Conservation (phyloP, 768 basidiomycete species). For the Termitomyces sp. region DNA sequence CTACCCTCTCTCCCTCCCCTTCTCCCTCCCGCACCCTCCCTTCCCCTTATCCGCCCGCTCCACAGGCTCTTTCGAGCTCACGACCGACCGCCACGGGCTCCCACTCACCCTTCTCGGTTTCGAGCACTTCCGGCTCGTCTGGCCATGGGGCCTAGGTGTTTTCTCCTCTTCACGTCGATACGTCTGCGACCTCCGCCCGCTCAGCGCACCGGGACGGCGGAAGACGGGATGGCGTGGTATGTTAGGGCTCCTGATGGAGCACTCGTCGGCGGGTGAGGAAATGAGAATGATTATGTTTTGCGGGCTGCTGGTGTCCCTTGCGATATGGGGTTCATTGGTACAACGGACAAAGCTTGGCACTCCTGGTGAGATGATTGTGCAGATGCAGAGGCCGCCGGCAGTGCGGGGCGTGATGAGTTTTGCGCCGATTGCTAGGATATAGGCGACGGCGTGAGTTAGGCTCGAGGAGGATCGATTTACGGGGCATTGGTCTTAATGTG, state of each 20-base stretch:
- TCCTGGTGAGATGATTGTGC: background rate
- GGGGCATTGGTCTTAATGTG: background rate
- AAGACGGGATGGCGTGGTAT: slow-evolving; percentile 36
- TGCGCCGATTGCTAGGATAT: background rate
- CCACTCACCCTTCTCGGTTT: slow-evolving; percentile 47
- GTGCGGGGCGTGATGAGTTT: slow-evolving; percentile 5
- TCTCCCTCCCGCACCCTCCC: slow-evolving; percentile 33
- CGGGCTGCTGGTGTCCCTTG: slow-evolving; percentile 40
- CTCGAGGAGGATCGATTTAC: background rate
- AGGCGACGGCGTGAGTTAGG: slow-evolving; percentile 4
- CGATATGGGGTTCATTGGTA: slow-evolving; percentile 41
- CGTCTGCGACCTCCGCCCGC: slow-evolving; percentile 34
- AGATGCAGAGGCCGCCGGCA: background rate
- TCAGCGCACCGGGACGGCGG: slow-evolving; percentile 28
- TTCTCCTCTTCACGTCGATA: slow-evolving; percentile 32
- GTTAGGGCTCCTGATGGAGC: slow-evolving; percentile 45
- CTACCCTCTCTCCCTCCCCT: slow-evolving; percentile 45
- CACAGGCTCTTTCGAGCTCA: slow-evolving; percentile 52
- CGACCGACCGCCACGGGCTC: slow-evolving; percentile 59
- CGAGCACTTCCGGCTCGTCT: slow-evolving; percentile 41
- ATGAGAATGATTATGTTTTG: slow-evolving; percentile 55
- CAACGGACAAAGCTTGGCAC: slow-evolving; percentile 4
- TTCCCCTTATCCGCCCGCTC: slow-evolving; percentile 38
- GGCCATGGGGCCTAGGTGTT: slow-evolving; percentile 45
- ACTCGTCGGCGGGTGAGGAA: slow-evolving; percentile 64